Evolutionary conservation across 2,329 filamentous ascomycete genomes (phyloP), one percentile per base, ranked within the genome.

Genomic region (Cercospora sp.): DNA sequence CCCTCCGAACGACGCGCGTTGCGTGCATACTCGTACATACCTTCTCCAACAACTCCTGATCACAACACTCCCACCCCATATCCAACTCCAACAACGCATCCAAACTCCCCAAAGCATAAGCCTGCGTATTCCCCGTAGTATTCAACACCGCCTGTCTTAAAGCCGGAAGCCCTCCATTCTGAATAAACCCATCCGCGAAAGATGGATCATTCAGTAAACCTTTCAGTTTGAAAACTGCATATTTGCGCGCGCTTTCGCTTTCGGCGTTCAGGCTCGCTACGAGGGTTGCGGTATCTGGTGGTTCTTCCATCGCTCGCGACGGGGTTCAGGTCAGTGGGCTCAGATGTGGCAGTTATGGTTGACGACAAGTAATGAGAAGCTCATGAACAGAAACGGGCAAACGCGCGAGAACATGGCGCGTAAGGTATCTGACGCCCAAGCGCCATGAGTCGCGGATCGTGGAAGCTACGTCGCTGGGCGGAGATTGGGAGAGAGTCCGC

Each of bases 221-320:
- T 81, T 99, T 95, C 72, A 99, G 88, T 83, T 97, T 97, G 87
- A 99, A 99, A 69, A 96, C 95, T 69, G 95, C 95, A 92, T 98
- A 97, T 81, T 99, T 99, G 77, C 94, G 92, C 74, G 92, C 90
- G 66, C 92, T 94, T 85, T 99, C 95, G 81, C 97, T 87, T 66
- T 88, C 85, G 73, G 86, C 87, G 55, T 85, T 83, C 67, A 90
- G 81, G 63, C 86, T 84, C 70, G 85, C 82, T 68, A 89, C 85
- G 32, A 80, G 72, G 6, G 76, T 73, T 24, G 68, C 73, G 65
- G 78, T 75, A 63, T 79, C 76, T 21, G 77, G 76, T 6, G 71
- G 71, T 61, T 77, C 75, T 61, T 78, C 77, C 77, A 78, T 66
- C 32, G 37, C 57, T 73, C 69, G 49, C 63, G 71, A 70, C 5